phyloP scores from a whole-genome alignment of 768 basidiomycete species.

The Calocybe gangraenosa region DNA sequence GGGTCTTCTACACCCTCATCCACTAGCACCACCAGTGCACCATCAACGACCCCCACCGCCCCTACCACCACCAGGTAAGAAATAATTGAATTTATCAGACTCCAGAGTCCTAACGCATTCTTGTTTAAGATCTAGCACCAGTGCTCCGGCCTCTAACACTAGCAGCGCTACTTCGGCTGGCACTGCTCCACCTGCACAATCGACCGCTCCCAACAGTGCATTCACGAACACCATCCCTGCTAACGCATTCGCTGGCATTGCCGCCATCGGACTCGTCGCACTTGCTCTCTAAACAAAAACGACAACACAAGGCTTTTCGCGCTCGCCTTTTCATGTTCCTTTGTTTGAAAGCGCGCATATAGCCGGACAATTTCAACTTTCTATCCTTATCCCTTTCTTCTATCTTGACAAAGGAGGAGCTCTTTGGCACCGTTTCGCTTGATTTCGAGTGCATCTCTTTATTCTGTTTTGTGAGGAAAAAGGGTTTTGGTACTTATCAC shows the following conservation, averaged over 20 bases:
- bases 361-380: too few relatives aligned
- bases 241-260: slow-evolving; percentile 35
- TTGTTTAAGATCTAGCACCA: neutral
- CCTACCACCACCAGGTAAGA: slow-evolving; percentile 9
- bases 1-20: slow-evolving; percentile 4
- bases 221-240: slow-evolving; percentile 19
- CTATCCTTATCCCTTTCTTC: too few relatives aligned
- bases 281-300: slow-evolving; percentile 37
- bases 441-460: too few relatives aligned
- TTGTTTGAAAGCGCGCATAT: too few relatives aligned
- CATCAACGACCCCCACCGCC: slow-evolving; percentile 1
- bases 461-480: too few relatives aligned
- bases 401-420: too few relatives aligned
- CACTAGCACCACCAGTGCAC: neutral
- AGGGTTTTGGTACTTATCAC: too few relatives aligned
- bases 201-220: slow-evolving; percentile 10
- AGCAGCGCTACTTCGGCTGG: neutral
- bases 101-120: neutral
- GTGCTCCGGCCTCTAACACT: neutral
- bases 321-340: too few relatives aligned
- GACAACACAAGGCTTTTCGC: neutral
- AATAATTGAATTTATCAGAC: neutral
- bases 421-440: too few relatives aligned
- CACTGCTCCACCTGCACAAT: slow-evolving; percentile 9
- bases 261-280: slow-evolving; percentile 40